phyloP scores from a whole-genome alignment of 345 rosid genomes.

The Populus tremula region DNA sequence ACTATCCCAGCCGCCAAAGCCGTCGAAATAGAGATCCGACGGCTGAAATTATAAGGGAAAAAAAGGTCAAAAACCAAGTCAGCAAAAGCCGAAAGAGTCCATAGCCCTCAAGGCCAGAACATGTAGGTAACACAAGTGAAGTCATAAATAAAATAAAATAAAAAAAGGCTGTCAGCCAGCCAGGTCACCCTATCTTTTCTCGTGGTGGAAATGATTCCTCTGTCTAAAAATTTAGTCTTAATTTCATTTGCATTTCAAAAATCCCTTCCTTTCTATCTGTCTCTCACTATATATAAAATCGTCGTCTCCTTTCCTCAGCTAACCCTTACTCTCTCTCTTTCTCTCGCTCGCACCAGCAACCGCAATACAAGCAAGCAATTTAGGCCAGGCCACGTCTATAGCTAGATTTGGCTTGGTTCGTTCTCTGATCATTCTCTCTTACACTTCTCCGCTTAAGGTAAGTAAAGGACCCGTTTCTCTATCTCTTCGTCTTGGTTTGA shows the following conservation, averaged over 20 bases:
- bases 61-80: neutral
- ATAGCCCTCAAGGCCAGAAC: neutral
- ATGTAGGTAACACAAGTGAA: neutral
- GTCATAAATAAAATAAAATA: neutral
- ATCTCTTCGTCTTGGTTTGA: neutral
- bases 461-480: neutral
- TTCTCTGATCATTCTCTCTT: neutral
- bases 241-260: slow-evolving; percentile 43
- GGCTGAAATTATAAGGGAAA: slow-evolving; percentile 1
- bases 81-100: neutral
- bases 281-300: neutral
- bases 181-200: slow-evolving; percentile 54
- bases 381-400: slow-evolving; percentile 2
- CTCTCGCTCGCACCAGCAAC: neutral
- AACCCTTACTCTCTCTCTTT: neutral
- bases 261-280: neutral
- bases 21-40: slow-evolving; percentile 10
- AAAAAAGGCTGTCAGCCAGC: slow-evolving; percentile 31
- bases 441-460: neutral
- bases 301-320: neutral
- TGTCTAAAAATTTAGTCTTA: slow-evolving; percentile 18
- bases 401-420: slow-evolving; percentile 2
- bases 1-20: neutral
- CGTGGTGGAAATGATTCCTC: slow-evolving; percentile 46
- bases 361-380: neutral